A percentile compares a stretch with the other conserved stretches of the same genome.
These are phyloP conservation scores for Daldinia decipiens DNA, from an alignment of 495 filamentous ascomycete genomes.

Conservation along the genomic window DNA sequence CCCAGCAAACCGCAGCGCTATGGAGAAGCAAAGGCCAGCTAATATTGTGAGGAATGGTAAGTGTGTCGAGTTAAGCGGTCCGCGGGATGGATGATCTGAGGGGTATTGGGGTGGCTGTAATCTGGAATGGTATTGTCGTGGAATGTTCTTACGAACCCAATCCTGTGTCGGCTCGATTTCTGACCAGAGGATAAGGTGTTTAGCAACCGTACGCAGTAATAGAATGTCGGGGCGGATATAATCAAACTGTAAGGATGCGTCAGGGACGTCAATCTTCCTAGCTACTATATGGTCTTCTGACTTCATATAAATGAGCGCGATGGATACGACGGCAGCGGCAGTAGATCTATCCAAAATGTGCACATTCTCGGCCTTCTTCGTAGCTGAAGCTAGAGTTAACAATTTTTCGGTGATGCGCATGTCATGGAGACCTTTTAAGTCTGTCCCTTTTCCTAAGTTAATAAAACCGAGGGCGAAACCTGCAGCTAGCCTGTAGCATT, in stretches of 20 bases:
- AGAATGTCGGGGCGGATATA: slow-evolving; percentile 94
- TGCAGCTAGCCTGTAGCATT: slow-evolving; percentile 93
- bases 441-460: slow-evolving; percentile 89
- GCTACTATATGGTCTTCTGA: slow-evolving; percentile 89
- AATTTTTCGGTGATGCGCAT: slow-evolving; percentile 93
- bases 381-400: slow-evolving; percentile 82
- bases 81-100: slow-evolving; percentile 29
- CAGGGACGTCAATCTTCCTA: slow-evolving; percentile 90
- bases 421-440: slow-evolving; percentile 88
- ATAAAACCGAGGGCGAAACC: slow-evolving; percentile 95
- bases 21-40: slow-evolving; percentile 84
- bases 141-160: slow-evolving; percentile 82
- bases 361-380: slow-evolving; percentile 86
- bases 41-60: slow-evolving; percentile 94
- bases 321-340: slow-evolving; percentile 85
- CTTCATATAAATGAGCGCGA: slow-evolving; percentile 98
- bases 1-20: slow-evolving; percentile 89
- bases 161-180: slow-evolving; percentile 72
- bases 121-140: slow-evolving; percentile 68
- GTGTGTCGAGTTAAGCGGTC: slow-evolving; percentile 50
- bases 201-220: slow-evolving; percentile 88
- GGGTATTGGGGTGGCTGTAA: slow-evolving; percentile 30
- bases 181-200: slow-evolving; percentile 93
- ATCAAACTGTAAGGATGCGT: slow-evolving; percentile 89
- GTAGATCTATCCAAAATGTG: slow-evolving; percentile 93